Conservation (phyloP, 306 rosid species). For the Rosa persica region DNA sequence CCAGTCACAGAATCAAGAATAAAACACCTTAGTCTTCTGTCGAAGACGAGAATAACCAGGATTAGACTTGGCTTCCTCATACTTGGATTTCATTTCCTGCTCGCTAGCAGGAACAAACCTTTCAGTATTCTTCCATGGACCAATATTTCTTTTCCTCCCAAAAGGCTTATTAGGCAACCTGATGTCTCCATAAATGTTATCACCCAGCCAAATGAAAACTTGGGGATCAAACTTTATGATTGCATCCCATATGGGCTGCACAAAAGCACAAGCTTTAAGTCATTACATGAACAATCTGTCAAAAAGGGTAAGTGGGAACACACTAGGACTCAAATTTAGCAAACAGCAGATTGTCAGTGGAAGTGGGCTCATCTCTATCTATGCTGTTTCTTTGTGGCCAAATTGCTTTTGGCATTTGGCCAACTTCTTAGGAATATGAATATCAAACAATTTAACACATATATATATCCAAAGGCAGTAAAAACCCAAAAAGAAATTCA, state of each 20-base stretch:
- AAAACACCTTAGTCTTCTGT: conserved; percentile 50
- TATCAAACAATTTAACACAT: neutral
- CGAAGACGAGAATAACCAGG: conserved; percentile 60
- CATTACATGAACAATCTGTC: neutral
- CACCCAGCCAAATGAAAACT: conserved; percentile 78
- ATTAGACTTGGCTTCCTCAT: conserved; percentile 52
- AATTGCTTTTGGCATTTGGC: neutral
- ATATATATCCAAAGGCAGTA: neutral
- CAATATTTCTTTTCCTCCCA: conserved; percentile 70
- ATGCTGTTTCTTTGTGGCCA: neutral
- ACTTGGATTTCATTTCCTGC: conserved; percentile 62
- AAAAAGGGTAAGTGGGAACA: neutral
- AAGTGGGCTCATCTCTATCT: neutral
- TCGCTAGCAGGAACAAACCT: conserved; percentile 61
- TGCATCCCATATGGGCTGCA: conserved; percentile 76
- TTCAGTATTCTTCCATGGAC: conserved; percentile 80
- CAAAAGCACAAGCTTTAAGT: conserved; percentile 24
- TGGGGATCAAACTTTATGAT: conserved; percentile 59
- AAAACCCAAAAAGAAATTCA: neutral
- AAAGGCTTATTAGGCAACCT: conserved; percentile 66
- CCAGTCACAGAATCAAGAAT: conserved; percentile 4
- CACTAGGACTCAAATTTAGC: neutral
- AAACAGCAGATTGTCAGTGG: neutral
- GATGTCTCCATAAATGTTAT: conserved; percentile 80
- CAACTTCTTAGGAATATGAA: neutral